Evolutionary conservation across 345 rosid species (phyloP).

Genomic region (Firmiana major): DNA sequence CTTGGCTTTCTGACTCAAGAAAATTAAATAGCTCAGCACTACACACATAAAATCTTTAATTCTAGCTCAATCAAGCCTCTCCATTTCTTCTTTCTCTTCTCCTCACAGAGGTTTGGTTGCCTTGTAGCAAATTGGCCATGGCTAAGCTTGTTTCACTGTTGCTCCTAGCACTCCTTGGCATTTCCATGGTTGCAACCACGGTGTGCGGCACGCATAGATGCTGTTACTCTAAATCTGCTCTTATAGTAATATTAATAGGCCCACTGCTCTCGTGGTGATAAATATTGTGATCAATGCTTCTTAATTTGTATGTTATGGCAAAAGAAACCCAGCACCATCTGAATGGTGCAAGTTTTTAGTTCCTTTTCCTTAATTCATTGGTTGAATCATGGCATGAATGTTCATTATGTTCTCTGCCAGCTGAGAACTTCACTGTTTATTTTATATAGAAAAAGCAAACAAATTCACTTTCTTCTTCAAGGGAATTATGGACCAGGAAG

Average conservation of each 20-base stretch:
- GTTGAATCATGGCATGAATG: not conserved
- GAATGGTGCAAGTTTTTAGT: slow-evolving; percentile 33
- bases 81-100: not conserved
- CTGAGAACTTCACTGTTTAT: not conserved
- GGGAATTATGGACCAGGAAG: slow-evolving; percentile 42
- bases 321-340: slow-evolving; percentile 32
- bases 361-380: not conserved
- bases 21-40: not conserved
- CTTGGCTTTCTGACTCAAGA: not conserved
- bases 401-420: not conserved
- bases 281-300: not conserved
- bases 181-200: slow-evolving; percentile 23
- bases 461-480: slow-evolving; percentile 13
- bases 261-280: not conserved
- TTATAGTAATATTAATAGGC: not conserved
- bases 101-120: not conserved
- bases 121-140: not conserved
- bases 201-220: too few relatives aligned
- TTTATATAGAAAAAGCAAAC: not conserved
- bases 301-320: slow-evolving; percentile 31
- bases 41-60: too few relatives aligned
- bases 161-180: slow-evolving; percentile 17
- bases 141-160: slow-evolving; percentile 19
- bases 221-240: not conserved
- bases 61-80: not conserved